A percentile compares a stretch with the other conserved stretches of the same genome.
phyloP scores from a whole-genome alignment of 352 stramenopile species.

The Sclerospora graminicola region DNA sequence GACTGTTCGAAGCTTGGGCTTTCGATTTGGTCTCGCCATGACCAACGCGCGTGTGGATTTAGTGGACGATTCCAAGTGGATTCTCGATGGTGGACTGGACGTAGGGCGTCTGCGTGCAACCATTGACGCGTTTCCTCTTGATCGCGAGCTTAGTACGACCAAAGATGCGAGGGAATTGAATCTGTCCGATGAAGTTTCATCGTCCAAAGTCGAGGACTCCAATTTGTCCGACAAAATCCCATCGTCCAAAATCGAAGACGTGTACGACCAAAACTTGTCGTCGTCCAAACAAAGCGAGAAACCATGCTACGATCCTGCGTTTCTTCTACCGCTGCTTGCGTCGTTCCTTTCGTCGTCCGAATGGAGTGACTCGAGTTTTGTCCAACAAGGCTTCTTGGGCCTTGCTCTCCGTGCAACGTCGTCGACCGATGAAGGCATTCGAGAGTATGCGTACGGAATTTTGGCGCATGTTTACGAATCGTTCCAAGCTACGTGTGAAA shows the following conservation, averaged over 20 bases:
- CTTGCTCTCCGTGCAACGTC: constrained; percentile 64
- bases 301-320: constrained; percentile 72
- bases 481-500: constrained; percentile 42
- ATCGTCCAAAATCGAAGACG: too few relatives aligned
- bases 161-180: constrained; percentile 23
- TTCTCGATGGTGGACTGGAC: constrained; percentile 58
- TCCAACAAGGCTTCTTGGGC: constrained; percentile 68
- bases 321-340: constrained; percentile 64
- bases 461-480: constrained; percentile 65
- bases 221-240: too few relatives aligned
- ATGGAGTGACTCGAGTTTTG: constrained; percentile 37
- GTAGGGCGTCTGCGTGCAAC: constrained; percentile 49
- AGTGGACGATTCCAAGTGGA: constrained; percentile 55
- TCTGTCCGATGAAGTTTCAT: constrained; percentile 13
- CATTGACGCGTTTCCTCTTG: constrained; percentile 60
- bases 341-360: constrained; percentile 65
- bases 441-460: constrained; percentile 62
- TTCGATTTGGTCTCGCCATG: constrained; percentile 60
- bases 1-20: constrained; percentile 36
- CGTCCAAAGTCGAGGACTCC: too few relatives aligned
- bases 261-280: too few relatives aligned
- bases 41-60: too few relatives aligned
- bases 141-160: constrained; percentile 27
- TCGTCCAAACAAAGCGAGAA: too few relatives aligned
- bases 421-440: constrained; percentile 39